phyloP scores from a whole-genome alignment of 495 filamentous ascomycete genomes.

The Collariella sp. region DNA sequence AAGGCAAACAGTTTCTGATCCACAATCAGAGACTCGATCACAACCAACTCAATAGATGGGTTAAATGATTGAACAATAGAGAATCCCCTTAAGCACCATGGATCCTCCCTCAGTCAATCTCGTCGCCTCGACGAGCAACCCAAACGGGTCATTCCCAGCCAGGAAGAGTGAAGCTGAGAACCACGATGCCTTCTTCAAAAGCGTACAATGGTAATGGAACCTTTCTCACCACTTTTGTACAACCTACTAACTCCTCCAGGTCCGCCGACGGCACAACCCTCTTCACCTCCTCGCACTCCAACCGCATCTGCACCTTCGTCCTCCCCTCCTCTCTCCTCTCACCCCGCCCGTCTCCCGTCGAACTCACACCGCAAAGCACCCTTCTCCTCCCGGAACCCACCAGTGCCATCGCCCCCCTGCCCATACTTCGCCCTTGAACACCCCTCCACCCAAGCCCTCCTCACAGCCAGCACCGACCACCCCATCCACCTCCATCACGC shows the following conservation, averaged over 20 bases:
- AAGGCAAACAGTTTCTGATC: no score
- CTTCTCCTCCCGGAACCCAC: slow-evolving; percentile 59
- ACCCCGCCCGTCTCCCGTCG: slow-evolving; percentile 35
- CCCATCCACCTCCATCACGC: slow-evolving; percentile 61
- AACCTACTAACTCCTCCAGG: slow-evolving; percentile 23
- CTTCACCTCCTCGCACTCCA: slow-evolving; percentile 62
- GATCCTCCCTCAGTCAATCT: slow-evolving; percentile 20
- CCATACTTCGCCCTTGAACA: slow-evolving; percentile 62
- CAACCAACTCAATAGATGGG: background rate
- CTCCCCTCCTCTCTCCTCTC: slow-evolving; percentile 65
- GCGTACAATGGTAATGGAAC: slow-evolving; percentile 28
- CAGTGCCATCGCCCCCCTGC: slow-evolving; percentile 59
- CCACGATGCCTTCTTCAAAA: slow-evolving; percentile 27
- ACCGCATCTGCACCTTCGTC: slow-evolving; percentile 61
- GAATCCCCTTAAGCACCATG: slow-evolving; percentile 2
- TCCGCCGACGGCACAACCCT: slow-evolving; percentile 76
- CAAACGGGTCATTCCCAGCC: slow-evolving; percentile 11
- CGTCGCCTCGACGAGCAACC: slow-evolving; percentile 11
- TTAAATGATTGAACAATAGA: background rate
- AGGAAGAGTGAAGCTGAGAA: background rate
- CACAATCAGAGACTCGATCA: background rate
- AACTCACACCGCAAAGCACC: slow-evolving; percentile 52
- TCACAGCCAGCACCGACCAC: slow-evolving; percentile 59
- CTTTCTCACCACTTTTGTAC: background rate
- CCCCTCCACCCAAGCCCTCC: slow-evolving; percentile 56